phyloP scores from a whole-genome alignment of 805 yeast genomes.

The Hanseniaspora pseudoguilliermondii region DNA sequence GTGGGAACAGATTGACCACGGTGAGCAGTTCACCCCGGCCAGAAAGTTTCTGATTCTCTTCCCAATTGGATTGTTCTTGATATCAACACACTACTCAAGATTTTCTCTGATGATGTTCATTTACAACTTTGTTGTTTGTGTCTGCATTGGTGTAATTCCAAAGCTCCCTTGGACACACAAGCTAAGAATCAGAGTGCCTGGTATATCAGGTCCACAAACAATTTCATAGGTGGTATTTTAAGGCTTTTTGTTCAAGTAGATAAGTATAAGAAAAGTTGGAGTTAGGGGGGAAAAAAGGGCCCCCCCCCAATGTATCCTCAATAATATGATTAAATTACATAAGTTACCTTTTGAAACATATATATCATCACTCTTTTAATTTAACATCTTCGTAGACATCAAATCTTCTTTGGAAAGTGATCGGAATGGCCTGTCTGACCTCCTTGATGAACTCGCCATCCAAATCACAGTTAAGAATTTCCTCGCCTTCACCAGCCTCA shows the following conservation, averaged over 20 bases:
- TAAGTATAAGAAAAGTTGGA: background rate
- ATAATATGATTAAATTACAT: too few relatives aligned
- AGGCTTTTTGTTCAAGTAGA: too few relatives aligned
- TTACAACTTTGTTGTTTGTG: slow-evolving; percentile 58
- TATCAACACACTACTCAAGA: slow-evolving; percentile 80
- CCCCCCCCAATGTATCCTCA: too few relatives aligned
- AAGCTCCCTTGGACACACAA: slow-evolving; percentile 76
- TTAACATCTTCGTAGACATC: slow-evolving; percentile 37
- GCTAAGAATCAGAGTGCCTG: slow-evolving; percentile 52
- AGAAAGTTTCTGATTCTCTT: slow-evolving; percentile 85
- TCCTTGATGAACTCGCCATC: slow-evolving; percentile 46
- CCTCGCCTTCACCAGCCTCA: slow-evolving; percentile 72
- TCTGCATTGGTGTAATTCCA: slow-evolving; percentile 80
- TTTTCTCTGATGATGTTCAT: slow-evolving; percentile 71
- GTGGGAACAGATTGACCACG: slow-evolving; percentile 97
- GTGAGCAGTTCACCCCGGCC: slow-evolving; percentile 93
- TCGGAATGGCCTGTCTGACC: slow-evolving; percentile 57
- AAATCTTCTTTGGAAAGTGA: slow-evolving; percentile 56
- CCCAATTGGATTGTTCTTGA: slow-evolving; percentile 76
- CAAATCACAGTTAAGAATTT: slow-evolving; percentile 59
- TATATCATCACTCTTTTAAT: slow-evolving; percentile 2
- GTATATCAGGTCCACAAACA: slow-evolving; percentile 31
- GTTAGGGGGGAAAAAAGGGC: background rate
- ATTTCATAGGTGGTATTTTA: slow-evolving; percentile 19
- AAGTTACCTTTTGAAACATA: too few relatives aligned